phyloP scores from a whole-genome alignment of 2,329 filamentous ascomycete genomes.

The Talaromyces sp. region DNA sequence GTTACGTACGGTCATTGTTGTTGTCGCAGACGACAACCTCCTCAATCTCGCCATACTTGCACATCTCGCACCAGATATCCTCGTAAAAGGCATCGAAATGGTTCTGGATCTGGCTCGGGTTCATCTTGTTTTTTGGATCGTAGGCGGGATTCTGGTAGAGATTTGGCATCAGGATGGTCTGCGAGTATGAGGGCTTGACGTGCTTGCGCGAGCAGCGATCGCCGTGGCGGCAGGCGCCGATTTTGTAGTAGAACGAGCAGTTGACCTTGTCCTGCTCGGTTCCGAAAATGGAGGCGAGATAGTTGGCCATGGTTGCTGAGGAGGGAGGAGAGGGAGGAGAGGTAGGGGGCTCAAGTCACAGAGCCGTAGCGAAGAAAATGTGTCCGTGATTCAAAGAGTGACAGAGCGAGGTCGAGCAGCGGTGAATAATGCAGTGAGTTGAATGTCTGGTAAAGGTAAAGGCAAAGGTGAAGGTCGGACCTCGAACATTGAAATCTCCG shows the following conservation, averaged over 20 bases:
- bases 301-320: constrained; percentile 71
- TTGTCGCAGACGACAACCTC: constrained; percentile 99
- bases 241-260: constrained; percentile 99
- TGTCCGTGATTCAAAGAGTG: neutral
- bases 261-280: constrained; percentile 99
- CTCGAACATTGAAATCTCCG: no score
- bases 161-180: constrained; percentile 96
- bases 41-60: constrained; percentile 95
- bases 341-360: neutral
- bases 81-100: constrained; percentile 99
- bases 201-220: constrained; percentile 98
- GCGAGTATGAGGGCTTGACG: constrained; percentile 96
- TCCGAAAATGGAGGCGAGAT: constrained; percentile 98
- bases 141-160: constrained; percentile 99
- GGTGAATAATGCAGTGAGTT: no score
- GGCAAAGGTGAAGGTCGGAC: no score
- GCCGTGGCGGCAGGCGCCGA: constrained; percentile 95
- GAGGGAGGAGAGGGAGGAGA: neutral
- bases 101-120: constrained; percentile 90
- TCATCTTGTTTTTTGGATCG: constrained; percentile 96
- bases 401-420: neutral
- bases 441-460: no score
- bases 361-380: neutral
- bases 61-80: constrained; percentile 99
- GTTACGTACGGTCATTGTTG: constrained; percentile 77